Evolutionary conservation across 495 filamentous ascomycete genomes (phyloP).

Genomic region (Penicillium odoratum): DNA sequence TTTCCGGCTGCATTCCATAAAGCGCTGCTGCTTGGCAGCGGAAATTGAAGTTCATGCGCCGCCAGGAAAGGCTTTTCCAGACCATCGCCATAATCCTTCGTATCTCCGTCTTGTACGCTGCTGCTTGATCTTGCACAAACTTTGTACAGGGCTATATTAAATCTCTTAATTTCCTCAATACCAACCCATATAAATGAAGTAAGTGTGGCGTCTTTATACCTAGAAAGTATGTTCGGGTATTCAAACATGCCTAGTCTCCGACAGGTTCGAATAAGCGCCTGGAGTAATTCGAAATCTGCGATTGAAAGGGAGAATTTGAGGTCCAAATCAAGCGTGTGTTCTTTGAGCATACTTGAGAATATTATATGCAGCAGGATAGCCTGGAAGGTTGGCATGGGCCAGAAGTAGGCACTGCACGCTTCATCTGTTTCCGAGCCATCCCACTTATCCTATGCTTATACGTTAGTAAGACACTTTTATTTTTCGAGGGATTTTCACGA

Average conservation of each 20-base stretch:
- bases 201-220: conserved; percentile 12
- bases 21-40: conserved; percentile 20
- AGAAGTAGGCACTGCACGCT: conserved; percentile 15
- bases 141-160: conserved; percentile 29
- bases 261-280: conserved; percentile 27
- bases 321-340: conserved; percentile 12
- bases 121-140: conserved; percentile 16
- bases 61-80: conserved; percentile 1
- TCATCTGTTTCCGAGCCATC: conserved; percentile 20
- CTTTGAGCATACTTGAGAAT: conserved; percentile 17
- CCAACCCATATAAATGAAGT: conserved; percentile 24
- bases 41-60: conserved; percentile 31
- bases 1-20: conserved; percentile 25
- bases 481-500: neutral
- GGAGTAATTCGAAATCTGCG: conserved; percentile 18
- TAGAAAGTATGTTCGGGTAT: conserved; percentile 30
- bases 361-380: conserved; percentile 35
- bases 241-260: conserved; percentile 30
- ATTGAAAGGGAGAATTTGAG: conserved; percentile 18
- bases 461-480: conserved; percentile 3
- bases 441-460: conserved; percentile 28
- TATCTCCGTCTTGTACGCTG: neutral
- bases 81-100: neutral
- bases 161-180: conserved; percentile 35
- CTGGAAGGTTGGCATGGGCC: conserved; percentile 37